Evolutionary conservation across 1,139 yeast genomes (phyloP).

Genomic region (Kodamaea plutei): DNA sequence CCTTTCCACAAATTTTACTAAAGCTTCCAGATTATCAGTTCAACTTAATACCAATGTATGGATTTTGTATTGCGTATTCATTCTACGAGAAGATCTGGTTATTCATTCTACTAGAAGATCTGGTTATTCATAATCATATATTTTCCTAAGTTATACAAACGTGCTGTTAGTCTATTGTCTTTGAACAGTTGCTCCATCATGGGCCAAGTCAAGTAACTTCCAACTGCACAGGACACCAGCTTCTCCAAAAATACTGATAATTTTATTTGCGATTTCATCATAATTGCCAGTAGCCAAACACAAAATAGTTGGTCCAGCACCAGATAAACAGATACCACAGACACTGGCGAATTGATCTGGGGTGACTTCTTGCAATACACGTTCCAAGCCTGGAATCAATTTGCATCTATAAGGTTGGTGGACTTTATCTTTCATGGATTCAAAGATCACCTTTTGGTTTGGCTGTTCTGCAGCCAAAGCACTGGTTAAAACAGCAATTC

Average conservation of each 20-base stretch:
- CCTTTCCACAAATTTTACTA: no score
- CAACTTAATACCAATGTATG: no score
- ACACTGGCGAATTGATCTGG: constrained; percentile 82
- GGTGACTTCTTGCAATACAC: constrained; percentile 74
- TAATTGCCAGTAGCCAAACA: constrained; percentile 88
- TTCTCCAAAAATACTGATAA: constrained; percentile 62
- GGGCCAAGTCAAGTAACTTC: constrained; percentile 81
- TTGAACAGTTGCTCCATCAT: constrained; percentile 69
- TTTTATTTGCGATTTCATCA: constrained; percentile 76
- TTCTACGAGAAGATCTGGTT: no score
- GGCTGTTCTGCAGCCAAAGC: constrained; percentile 85
- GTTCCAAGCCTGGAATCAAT: constrained; percentile 84
- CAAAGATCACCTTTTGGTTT: constrained; percentile 74
- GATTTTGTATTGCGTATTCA: no score
- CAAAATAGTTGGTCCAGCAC: constrained; percentile 96
- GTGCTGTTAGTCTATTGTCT: constrained; percentile 4
- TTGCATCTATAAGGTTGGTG: constrained; percentile 95
- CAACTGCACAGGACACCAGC: constrained; percentile 72
- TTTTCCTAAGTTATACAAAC: no score
- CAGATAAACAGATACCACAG: constrained; percentile 90
- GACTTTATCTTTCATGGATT: constrained; percentile 94
- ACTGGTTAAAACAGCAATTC: constrained; percentile 41
- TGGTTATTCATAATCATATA: no score
- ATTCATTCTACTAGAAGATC: no score
- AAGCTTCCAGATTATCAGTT: no score